Conservation (phyloP, 352 stramenopile genomes). For the Phytophthora ramorum region DNA sequence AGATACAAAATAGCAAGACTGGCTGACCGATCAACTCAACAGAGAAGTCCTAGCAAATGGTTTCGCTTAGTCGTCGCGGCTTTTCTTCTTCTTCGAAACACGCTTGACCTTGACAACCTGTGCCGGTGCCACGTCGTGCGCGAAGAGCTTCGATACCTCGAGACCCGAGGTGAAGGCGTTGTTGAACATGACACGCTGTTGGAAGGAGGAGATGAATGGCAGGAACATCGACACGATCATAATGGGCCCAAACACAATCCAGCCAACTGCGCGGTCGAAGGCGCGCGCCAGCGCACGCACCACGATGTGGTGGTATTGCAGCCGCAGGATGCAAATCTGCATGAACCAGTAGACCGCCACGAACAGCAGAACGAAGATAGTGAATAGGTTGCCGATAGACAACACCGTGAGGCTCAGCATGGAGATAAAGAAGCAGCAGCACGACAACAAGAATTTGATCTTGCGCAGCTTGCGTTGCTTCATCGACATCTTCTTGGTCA, state of each 20-base stretch:
- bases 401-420: slow-evolving; percentile 76
- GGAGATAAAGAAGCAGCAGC: slow-evolving; percentile 69
- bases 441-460: slow-evolving; percentile 88
- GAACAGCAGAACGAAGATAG: slow-evolving; percentile 76
- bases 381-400: slow-evolving; percentile 71
- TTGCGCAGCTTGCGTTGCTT: slow-evolving; percentile 91
- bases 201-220: slow-evolving; percentile 86
- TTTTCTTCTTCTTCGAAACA: slow-evolving; percentile 92
- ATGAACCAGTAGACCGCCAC: slow-evolving; percentile 88
- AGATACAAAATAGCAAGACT: slow-evolving; percentile 52
- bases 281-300: slow-evolving; percentile 75
- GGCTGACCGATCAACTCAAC: slow-evolving; percentile 14
- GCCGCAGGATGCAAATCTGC: slow-evolving; percentile 71
- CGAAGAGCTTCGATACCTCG: slow-evolving; percentile 89
- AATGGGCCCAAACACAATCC: slow-evolving; percentile 90
- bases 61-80: slow-evolving; percentile 69
- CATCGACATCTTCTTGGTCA: slow-evolving; percentile 91
- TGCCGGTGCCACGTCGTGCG: slow-evolving; percentile 82
- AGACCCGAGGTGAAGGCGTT: slow-evolving; percentile 88
- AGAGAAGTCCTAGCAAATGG: slow-evolving; percentile 14
- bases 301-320: slow-evolving; percentile 83
- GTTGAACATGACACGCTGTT: slow-evolving; percentile 93
- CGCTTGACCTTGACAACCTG: slow-evolving; percentile 89
- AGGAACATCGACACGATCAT: slow-evolving; percentile 90
- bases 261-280: slow-evolving; percentile 86